Evolutionary conservation across 1,284 basidiomycete genomes (phyloP).

Genomic region (Mycena sp.): DNA sequence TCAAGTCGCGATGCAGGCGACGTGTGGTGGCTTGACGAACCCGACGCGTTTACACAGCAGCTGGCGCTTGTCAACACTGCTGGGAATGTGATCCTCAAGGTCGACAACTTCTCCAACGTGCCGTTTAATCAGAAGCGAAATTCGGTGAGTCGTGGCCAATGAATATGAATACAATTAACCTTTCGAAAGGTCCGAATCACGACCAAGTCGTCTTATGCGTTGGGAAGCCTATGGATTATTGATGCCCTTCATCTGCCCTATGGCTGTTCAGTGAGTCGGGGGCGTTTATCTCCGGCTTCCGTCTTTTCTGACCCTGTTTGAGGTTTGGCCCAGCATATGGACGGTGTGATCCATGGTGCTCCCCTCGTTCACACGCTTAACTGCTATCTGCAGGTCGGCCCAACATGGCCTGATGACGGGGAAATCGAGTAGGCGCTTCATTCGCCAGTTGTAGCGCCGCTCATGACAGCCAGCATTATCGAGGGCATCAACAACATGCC

Average conservation of each 20-base stretch:
- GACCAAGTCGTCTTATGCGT: slow-evolving; percentile 53
- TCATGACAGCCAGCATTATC: slow-evolving; percentile 48
- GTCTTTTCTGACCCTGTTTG: not conserved
- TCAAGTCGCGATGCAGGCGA: slow-evolving; percentile 53
- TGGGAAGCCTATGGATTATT: slow-evolving; percentile 68
- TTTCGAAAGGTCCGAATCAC: slow-evolving; percentile 58
- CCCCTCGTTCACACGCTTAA: not conserved
- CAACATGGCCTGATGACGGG: slow-evolving; percentile 63
- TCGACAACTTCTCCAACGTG: slow-evolving; percentile 65
- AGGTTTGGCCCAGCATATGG: slow-evolving; percentile 32
- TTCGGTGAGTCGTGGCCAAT: slow-evolving; percentile 51
- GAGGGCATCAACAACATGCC: slow-evolving; percentile 57
- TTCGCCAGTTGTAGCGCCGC: not conserved
- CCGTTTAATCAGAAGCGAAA: slow-evolving; percentile 63
- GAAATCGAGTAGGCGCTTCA: slow-evolving; percentile 56
- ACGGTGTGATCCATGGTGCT: slow-evolving; percentile 12
- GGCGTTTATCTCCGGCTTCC: not conserved
- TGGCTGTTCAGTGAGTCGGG: slow-evolving; percentile 57
- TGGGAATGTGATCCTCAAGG: slow-evolving; percentile 65
- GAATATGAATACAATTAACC: not conserved
- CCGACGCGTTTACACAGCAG: slow-evolving; percentile 54
- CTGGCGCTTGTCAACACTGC: slow-evolving; percentile 65
- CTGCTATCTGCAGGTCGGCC: slow-evolving; percentile 38
- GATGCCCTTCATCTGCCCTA: slow-evolving; percentile 70
- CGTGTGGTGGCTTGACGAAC: slow-evolving; percentile 55